Evolutionary conservation across 2,329 filamentous ascomycete species (phyloP), one percentile per base, ranked within the genome.

Genomic region (Fusarium nodosum): DNA sequence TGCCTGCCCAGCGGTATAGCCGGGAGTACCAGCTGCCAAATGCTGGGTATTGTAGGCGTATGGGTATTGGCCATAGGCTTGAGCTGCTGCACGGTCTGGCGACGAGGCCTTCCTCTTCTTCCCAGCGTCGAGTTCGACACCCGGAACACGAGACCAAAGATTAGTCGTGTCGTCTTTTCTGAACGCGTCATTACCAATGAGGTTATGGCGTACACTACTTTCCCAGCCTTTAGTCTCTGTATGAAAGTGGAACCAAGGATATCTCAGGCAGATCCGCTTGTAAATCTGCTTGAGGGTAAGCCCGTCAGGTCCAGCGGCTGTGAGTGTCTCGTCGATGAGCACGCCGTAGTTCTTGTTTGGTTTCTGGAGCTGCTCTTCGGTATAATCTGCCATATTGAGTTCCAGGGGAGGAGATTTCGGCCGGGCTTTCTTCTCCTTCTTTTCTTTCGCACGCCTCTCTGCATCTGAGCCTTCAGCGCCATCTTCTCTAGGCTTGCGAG

Each of bases 191-290:
- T 89, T 89, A 4, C 86, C 87, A 68, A 89, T 88, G 30, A 89
- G 81, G 59, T 89, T 89, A 71, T 89, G 87, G 1, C 87, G 85
- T n/a, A 89, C 87, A 71, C 86, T 89, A 69, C 87, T 89, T 75
- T 89, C 87, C 87, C 87, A 89, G n/a, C 87, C 87, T 74, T 88
- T 89, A 8, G 87, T 89, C 73, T 87, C 86, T 20, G 86, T 86
- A 56, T 81, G 82, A 72, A 89, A 89, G 69, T 85, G 86, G 68
- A 87, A 89, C 81, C 84, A 88, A 12, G 86, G 86, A 69, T 88
- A 88, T 69, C 82, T 82, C 62, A 82, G 80, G 68, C 85, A 86
- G 55, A 89, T 89, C 50, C 86, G 82, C 76, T 89, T 89, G 78
- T 89, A 89, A 56, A 89, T 88, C 76, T 89, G 87, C 76, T 88